Base-by-base conservation (phyloP, 2,329 filamentous ascomycete species). In the Bipolaris zeicola region DNA sequence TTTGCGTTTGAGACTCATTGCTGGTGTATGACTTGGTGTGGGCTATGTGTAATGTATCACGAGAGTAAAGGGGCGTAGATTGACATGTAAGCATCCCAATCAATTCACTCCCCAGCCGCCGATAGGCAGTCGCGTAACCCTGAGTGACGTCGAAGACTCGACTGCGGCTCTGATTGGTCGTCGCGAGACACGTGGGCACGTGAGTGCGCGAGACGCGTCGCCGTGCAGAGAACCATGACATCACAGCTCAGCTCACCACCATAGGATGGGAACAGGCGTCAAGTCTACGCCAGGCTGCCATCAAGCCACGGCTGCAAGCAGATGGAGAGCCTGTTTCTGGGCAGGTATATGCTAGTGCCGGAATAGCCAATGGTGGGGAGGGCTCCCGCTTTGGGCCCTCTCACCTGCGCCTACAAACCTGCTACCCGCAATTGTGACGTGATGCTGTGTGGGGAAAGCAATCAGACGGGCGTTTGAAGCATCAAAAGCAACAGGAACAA, bases 1-100 rank as follows among this genome's bases (percentile, higher is more conserved):
- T 70, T 82, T 82, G 57, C 81, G 79, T 68, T 83, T 83, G 63
- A 83, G 76, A 52, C 78, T 79, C 80, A 82, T 82, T 58, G 38
- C 71, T 56, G 59, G 51, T 38, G 52, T 49, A 39, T 36, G 41
- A 59, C 62, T 64, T 64, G 46, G 33, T 45, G 28, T 45, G 13
- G 34, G 20, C 13, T 36, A 39, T 45, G 26, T 22, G 43, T 28
- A 33, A 24, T 18, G 28, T 11, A 51, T 6, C 7, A 11, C 22
- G 34, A 11, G 38, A 38, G 47, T 38, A 24, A 45, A 26, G 20
- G 42, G 36, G 28, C 8, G 36, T 22, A 48, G 36, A 49, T 22
- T 36, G 41, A 34, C 50, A 18, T 46, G 28, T 36, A 18, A 28
- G 46, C 24, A 22, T 46, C 16, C 47, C n/a, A 39, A 50, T 44